Evolutionary conservation across 2,329 filamentous ascomycete species (phyloP).

Genomic region (Aureobasidium sp.): DNA sequence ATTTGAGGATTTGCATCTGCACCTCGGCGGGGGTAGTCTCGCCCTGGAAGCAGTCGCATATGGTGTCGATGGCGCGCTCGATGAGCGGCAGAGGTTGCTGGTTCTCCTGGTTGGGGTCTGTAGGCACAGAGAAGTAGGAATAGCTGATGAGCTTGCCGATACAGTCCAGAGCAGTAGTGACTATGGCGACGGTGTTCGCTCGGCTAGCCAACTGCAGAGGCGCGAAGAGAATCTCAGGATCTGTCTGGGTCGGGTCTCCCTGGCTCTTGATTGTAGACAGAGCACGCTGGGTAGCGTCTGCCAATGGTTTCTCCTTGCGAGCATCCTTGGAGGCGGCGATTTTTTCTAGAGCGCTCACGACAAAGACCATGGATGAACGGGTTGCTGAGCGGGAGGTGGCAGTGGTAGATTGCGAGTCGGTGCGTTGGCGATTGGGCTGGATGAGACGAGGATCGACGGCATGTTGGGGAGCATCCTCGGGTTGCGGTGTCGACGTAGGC

Average conservation of each 20-base stretch:
- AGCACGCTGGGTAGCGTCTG: conserved; percentile 71
- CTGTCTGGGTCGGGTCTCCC: conserved; percentile 69
- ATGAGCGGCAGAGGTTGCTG: conserved; percentile 60
- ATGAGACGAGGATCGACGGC: not conserved
- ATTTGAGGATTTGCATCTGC: conserved; percentile 97
- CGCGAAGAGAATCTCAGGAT: conserved; percentile 85
- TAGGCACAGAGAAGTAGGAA: conserved; percentile 82
- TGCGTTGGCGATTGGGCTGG: conserved; percentile 36
- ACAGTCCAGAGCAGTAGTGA: conserved; percentile 87
- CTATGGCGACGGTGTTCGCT: conserved; percentile 72
- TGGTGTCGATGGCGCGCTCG: conserved; percentile 95
- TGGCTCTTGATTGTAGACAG: conserved; percentile 73
- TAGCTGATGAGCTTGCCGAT: conserved; percentile 99
- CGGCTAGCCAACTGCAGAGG: conserved; percentile 85
- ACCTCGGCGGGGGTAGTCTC: conserved; percentile 87
- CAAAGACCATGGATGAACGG: conserved; percentile 92
- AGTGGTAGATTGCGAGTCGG: conserved; percentile 53
- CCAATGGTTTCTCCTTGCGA: conserved; percentile 72
- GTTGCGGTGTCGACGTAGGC: not conserved
- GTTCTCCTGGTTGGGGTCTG: conserved; percentile 24
- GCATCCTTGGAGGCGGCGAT: conserved; percentile 90
- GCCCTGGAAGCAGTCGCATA: conserved; percentile 98
- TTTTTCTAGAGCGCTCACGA: conserved; percentile 83
- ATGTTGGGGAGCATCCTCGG: not conserved
- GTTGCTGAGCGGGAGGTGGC: conserved; percentile 44